phyloP scores from a whole-genome alignment of 805 yeast species.

The Debaryomyces castellii region DNA sequence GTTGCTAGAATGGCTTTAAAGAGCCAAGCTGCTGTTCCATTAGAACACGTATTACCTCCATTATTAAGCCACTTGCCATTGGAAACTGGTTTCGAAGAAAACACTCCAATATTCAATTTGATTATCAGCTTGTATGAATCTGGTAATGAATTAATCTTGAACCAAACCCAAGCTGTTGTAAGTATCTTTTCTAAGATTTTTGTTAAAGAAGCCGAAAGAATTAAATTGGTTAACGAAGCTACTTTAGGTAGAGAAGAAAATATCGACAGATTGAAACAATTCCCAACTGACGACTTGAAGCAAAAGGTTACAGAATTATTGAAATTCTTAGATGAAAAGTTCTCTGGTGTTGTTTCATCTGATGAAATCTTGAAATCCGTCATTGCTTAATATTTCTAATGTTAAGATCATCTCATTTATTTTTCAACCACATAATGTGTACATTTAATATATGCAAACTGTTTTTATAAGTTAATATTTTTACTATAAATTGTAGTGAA shows the following conservation, averaged over 20 bases:
- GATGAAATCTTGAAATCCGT: constrained; percentile 47
- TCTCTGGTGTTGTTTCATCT: constrained; percentile 60
- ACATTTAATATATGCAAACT: neutral
- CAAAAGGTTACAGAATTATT: constrained; percentile 66
- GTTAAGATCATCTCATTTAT: neutral
- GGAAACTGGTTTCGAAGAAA: constrained; percentile 87
- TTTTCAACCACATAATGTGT: neutral
- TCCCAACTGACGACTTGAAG: constrained; percentile 67
- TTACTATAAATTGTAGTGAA: neutral
- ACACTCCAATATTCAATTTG: constrained; percentile 82
- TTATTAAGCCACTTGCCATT: constrained; percentile 81
- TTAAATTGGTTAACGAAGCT: constrained; percentile 65
- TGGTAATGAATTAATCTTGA: constrained; percentile 53
- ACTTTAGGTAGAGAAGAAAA: constrained; percentile 86
- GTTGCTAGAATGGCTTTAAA: constrained; percentile 87
- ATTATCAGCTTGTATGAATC: constrained; percentile 69
- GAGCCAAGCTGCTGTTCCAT: constrained; percentile 70
- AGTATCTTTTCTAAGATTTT: constrained; percentile 71
- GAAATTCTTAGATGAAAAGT: constrained; percentile 67
- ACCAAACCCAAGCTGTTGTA: constrained; percentile 61
- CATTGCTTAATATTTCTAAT: constrained; percentile 17
- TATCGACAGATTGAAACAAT: constrained; percentile 75
- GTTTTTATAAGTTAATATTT: neutral
- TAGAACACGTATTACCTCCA: constrained; percentile 70
- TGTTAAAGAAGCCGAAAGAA: constrained; percentile 71